Base-by-base conservation (phyloP, 2,329 filamentous ascomycete genomes). In the Verticillium albo-atrum region DNA sequence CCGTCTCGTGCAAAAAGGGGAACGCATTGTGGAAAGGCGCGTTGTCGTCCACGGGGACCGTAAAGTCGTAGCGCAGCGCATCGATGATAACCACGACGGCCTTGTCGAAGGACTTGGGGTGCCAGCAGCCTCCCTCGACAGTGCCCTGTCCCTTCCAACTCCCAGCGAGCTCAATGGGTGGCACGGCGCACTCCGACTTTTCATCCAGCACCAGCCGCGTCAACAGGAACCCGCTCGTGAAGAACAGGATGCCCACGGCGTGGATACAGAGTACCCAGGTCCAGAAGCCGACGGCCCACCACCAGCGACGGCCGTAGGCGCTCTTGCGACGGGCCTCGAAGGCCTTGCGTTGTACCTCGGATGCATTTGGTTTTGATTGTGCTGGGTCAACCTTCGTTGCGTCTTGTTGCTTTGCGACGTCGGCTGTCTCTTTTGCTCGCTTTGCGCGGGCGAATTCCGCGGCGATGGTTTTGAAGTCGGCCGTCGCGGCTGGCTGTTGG, bases 31-130 rank as follows among this genome's bases (percentile, higher is more conserved):
- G 93, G 73, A 91, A 99, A 78, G 54, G 77, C 26, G 70, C 70
- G 69, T 66, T 81, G 60, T 84, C 77, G 52, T 80, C 76, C 61
- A 89, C 88, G 1, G 95, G 95, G 12, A 98, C 86, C 0, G 94
- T 96, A 68, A 99, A 99, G 74, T 99, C 95, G 75, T 99, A 99
- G 61, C 95, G 89, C 60, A 99, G 82, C 57, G 95, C 95, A 74
- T 99, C 95, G 60, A 99, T 89, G 56, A 99, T 79, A 59, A 99
- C 84, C 26, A 99, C 84, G 54, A 99, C 88, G 12, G 94, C 93
- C 71, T 93, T 95, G 63, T 96, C 86, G 71, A 98, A 99, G 2
- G 87, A 91, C 77, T 92, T 96, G 34, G 92, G 91, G 72, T 98
- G 92, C 95, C 95, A 99, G 81, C 95, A 99, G 64, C 95, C 95